Evolutionary conservation across 176 grass and related monocot genomes (phyloP).

Genomic region (Ampelocalamus luodianensis): DNA sequence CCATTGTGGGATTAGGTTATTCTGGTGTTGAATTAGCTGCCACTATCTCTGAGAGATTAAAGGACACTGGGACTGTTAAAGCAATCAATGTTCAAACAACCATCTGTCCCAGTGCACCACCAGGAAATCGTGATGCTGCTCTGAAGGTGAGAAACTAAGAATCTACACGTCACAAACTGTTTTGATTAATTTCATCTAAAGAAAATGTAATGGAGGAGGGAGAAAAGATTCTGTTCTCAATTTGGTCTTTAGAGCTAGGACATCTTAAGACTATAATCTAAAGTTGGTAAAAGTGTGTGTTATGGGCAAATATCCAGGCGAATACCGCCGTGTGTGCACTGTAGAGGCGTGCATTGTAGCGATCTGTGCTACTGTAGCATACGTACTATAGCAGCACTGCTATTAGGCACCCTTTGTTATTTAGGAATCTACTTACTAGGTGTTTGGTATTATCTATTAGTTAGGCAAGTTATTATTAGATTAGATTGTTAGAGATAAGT

Average conservation of each 20-base stretch:
- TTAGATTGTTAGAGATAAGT: too few species aligned
- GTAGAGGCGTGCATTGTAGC: too few species aligned
- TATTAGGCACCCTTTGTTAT: too few species aligned
- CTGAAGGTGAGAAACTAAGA: conserved; percentile 67
- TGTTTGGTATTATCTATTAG: too few species aligned
- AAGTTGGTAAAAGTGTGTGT: not conserved
- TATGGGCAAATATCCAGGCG: too few species aligned
- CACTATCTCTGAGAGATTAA: conserved; percentile 92
- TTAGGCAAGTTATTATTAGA: too few species aligned
- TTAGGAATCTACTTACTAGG: too few species aligned
- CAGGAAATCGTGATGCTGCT: conserved; percentile 86
- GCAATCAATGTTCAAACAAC: conserved; percentile 89
- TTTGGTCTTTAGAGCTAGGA: not conserved
- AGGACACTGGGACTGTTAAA: conserved; percentile 78
- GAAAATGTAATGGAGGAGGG: conserved; percentile 1
- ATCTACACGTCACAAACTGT: not conserved
- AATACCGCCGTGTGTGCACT: too few species aligned
- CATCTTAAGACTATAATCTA: not conserved
- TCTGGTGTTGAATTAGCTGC: conserved; percentile 94
- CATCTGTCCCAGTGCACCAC: conserved; percentile 83
- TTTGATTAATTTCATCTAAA: not conserved
- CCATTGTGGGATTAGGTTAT: conserved; percentile 93
- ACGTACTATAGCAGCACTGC: too few species aligned
- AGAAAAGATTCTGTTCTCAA: not conserved
- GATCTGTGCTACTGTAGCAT: too few species aligned